Evolutionary conservation across 495 filamentous ascomycete species (phyloP), one percentile per base, ranked within the genome.

Genomic region (Pseudoneurospora amorphoporcata): DNA sequence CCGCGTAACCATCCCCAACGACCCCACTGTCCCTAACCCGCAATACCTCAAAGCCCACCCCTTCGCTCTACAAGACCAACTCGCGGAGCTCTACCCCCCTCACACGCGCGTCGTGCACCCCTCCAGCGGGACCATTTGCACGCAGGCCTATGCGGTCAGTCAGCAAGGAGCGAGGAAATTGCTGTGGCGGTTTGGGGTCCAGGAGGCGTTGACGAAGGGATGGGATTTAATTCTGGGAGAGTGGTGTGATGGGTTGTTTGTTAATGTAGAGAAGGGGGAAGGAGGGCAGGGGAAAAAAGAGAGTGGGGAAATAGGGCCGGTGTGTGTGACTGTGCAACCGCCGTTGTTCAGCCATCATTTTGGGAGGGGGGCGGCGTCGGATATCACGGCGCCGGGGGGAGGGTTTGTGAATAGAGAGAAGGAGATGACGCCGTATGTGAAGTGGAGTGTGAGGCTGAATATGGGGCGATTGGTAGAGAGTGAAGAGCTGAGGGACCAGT

Each of bases 331-430:
- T 4, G 80, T 81, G 10, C 82, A 84, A 47, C 84, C 84, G 17
- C 84, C 84, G n/a, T 72, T 86, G 29, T 82, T 86, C 70, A 84
- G 82, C 23, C 84, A 85, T 38, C 81, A 81, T 39, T 83, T 80
- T 73, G 79, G 79, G 0, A 78, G 77, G 19, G 80, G 78, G 8
- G 81, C 79, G 2, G 76, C 77, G 17, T 85, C 83, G 32, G 75
- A 86, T 72, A 86, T 85, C 68, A 80, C 77, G 71, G 80, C 82
- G 0, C 80, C 83, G 3, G 84, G 84, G 0, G 84, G 84, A 0
- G 84, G 83, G 16, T 83, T 81, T 61, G 75, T 83, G 8, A 81
- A 79, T 32, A 79, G 75, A 10, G 76, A 79, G 8, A 83, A 81
- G 71, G 79, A 79, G 69, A 82, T 83, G 72, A 82, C 82, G 68